Evolutionary conservation across 2,329 filamentous ascomycete genomes (phyloP).

Genomic region (Podosphaera xanthii): DNA sequence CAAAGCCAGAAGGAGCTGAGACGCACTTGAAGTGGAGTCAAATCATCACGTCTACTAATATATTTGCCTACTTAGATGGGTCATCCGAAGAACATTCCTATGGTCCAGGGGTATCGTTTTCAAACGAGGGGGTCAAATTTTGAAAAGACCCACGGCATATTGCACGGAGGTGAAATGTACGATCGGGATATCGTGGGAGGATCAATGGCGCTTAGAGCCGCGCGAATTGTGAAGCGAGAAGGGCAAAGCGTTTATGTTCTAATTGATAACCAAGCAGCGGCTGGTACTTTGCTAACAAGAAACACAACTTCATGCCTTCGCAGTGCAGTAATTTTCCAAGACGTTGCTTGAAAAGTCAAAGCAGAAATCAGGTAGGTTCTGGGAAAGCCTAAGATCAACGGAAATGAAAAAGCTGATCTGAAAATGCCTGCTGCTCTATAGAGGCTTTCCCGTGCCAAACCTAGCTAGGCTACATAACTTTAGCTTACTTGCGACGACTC

Average conservation of each 20-base stretch:
- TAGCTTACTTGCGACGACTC: background rate
- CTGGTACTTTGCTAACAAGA: background rate
- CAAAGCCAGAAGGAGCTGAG: background rate
- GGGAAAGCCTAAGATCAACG: background rate
- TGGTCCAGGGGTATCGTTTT: no score
- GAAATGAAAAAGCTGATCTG: background rate
- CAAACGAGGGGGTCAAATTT: background rate
- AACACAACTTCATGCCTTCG: background rate
- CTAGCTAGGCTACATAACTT: background rate
- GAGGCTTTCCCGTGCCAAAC: background rate
- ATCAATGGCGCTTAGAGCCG: background rate
- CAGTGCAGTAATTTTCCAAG: background rate
- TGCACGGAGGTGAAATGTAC: background rate
- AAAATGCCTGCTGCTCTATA: background rate
- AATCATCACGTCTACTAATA: background rate
- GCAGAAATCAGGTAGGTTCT: background rate
- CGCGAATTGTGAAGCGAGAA: no score
- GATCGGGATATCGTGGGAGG: background rate
- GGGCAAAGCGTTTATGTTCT: background rate
- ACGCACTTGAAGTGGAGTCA: background rate
- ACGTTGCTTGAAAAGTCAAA: background rate
- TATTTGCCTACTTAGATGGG: background rate
- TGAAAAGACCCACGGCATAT: background rate
- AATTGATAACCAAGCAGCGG: background rate
- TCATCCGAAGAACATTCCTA: no score